phyloP scores from a whole-genome alignment of 352 stramenopile genomes.

The Pythium scleroteichum region DNA sequence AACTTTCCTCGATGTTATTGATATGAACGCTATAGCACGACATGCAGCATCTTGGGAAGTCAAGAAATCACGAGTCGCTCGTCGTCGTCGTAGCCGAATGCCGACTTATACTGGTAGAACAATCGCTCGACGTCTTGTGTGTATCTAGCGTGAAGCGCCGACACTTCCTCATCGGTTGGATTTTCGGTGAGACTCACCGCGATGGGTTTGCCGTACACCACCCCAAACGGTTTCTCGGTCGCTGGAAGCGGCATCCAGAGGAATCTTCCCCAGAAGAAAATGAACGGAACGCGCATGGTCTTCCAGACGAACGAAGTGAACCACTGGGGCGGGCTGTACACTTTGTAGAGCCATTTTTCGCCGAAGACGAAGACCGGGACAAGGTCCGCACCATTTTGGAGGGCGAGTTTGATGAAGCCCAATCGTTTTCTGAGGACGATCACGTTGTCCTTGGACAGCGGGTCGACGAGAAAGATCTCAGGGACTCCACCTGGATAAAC shows the following conservation, averaged over 20 bases:
- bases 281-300: constrained; percentile 66
- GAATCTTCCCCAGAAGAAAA: constrained; percentile 77
- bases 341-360: constrained; percentile 80
- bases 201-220: constrained; percentile 78
- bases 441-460: constrained; percentile 63
- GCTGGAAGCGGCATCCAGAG: constrained; percentile 69
- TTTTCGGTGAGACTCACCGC: constrained; percentile 45
- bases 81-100: constrained; percentile 72
- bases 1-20: no score
- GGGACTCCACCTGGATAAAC: constrained; percentile 73
- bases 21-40: no score
- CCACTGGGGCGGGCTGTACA: constrained; percentile 64
- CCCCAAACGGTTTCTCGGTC: constrained; percentile 61
- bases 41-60: neutral
- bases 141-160: constrained; percentile 50
- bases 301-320: constrained; percentile 63
- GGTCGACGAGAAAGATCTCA: constrained; percentile 75
- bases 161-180: constrained; percentile 61
- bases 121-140: constrained; percentile 57
- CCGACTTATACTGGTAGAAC: constrained; percentile 70
- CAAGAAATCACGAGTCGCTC: constrained; percentile 49
- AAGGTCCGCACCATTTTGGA: constrained; percentile 66
- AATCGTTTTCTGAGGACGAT: constrained; percentile 71
- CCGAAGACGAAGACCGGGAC: constrained; percentile 76
- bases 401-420: constrained; percentile 76